Percentiles rank a stretch among this genome's conserved stretches.
Evolutionary conservation across 129 eudicot genomes (phyloP).

Genomic region (Helichrysum umbraculigerum): DNA sequence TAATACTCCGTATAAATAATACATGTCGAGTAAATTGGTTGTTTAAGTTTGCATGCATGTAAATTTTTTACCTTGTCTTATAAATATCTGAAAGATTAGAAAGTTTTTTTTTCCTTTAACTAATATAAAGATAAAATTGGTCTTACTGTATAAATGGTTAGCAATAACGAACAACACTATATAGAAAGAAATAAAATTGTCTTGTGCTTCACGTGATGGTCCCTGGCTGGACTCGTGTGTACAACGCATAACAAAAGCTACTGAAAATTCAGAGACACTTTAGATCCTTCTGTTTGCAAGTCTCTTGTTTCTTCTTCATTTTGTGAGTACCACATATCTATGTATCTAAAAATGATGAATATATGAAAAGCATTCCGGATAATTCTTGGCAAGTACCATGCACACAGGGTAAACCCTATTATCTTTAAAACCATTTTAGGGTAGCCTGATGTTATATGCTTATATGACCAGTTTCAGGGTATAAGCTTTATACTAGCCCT

Average conservation of each 20-base stretch:
- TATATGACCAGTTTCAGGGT: no score
- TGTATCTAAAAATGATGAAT: neutral
- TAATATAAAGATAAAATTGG: neutral
- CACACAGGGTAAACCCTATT: neutral
- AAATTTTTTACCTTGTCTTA: neutral
- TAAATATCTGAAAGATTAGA: neutral
- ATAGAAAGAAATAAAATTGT: neutral
- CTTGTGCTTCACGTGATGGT: neutral
- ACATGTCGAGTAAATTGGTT: neutral
- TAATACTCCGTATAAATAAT: neutral
- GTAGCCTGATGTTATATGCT: neutral
- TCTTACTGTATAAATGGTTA: neutral
- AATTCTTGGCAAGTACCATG: neutral
- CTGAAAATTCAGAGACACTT: neutral
- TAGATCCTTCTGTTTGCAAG: neutral
- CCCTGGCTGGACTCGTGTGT: slow-evolving; percentile 8
- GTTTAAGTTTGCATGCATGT: neutral
- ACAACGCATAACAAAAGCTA: slow-evolving; percentile 15
- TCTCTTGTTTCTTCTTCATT: neutral
- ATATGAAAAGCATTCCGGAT: neutral
- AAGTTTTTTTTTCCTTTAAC: neutral
- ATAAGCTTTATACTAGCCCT: neutral
- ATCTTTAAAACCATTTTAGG: neutral
- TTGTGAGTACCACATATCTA: neutral
- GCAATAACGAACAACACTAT: neutral